Evolutionary conservation across 192 early-diverging fungal species (phyloP).

Genomic region (Coemansia guatemalensis): DNA sequence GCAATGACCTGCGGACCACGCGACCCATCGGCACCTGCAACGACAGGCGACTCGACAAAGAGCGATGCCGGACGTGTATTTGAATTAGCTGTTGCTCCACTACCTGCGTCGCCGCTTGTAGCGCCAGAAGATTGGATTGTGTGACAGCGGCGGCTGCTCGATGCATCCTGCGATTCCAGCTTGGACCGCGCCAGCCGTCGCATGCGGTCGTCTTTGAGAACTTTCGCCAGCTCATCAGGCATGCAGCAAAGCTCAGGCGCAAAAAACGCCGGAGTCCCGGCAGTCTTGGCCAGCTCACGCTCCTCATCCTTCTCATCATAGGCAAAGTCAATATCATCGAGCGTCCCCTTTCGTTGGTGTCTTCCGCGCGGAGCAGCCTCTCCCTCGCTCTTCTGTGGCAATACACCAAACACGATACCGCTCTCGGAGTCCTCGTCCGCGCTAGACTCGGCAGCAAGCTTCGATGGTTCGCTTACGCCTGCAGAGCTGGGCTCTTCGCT

Average conservation of each 20-base stretch:
- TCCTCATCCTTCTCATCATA: conserved; percentile 63
- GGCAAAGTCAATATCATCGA: conserved; percentile 39
- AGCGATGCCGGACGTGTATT: conserved; percentile 31
- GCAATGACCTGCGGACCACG: conserved; percentile 16
- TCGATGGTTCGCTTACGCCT: not conserved
- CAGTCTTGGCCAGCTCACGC: conserved; percentile 90
- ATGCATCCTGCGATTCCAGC: not conserved
- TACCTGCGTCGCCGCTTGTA: too few relatives aligned
- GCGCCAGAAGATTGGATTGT: too few relatives aligned
- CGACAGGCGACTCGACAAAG: conserved; percentile 17
- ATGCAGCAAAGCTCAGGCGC: conserved; percentile 93
- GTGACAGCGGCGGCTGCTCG: conserved; percentile 4
- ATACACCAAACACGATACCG: conserved; percentile 42
- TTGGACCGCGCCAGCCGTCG: conserved; percentile 4
- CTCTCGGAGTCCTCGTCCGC: conserved; percentile 35
- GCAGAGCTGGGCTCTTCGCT: not conserved
- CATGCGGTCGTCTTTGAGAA: conserved; percentile 31
- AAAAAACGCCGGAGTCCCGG: conserved; percentile 96
- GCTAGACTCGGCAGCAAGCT: conserved; percentile 4
- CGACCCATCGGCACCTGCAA: not conserved
- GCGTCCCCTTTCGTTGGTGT: conserved; percentile 36
- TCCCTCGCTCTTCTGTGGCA: conserved; percentile 11
- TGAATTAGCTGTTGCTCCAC: too few relatives aligned
- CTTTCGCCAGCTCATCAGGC: conserved; percentile 42
- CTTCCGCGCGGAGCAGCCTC: conserved; percentile 3